Percentiles rank a stretch among this genome's conserved stretches.
phyloP scores from a whole-genome alignment of 768 basidiomycete genomes.

The Russula dissimulans region DNA sequence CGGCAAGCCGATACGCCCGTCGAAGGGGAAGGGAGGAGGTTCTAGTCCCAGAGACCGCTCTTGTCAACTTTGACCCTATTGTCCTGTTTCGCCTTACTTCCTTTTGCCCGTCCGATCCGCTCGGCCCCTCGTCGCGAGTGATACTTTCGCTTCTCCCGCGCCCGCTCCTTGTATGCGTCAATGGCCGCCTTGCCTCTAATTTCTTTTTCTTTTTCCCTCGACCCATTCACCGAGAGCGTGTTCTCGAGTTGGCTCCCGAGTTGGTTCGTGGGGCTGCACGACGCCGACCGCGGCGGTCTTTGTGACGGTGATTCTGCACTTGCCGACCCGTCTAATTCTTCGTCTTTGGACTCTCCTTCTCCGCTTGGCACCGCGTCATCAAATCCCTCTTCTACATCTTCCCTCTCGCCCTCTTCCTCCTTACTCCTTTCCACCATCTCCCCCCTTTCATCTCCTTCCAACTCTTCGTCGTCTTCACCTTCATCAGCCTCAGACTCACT shows the following conservation, averaged over 20 bases:
- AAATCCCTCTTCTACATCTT: neutral
- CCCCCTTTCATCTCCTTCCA: slow-evolving; percentile 12
- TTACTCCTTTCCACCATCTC: slow-evolving; percentile 9
- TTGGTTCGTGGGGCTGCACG: neutral
- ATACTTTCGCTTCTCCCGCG: slow-evolving; percentile 61
- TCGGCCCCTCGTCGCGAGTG: slow-evolving; percentile 65
- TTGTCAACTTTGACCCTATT: slow-evolving; percentile 42
- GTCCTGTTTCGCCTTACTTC: slow-evolving; percentile 83
- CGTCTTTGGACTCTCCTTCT: neutral
- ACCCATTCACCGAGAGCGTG: neutral
- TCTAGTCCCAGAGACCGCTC: slow-evolving; percentile 40
- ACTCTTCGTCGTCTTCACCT: slow-evolving; percentile 23
- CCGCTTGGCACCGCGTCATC: neutral
- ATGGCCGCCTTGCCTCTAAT: slow-evolving; percentile 53
- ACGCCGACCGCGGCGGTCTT: neutral
- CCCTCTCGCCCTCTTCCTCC: neutral
- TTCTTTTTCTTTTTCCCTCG: slow-evolving; percentile 1
- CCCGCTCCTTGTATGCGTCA: slow-evolving; percentile 50
- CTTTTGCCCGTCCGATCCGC: slow-evolving; percentile 57
- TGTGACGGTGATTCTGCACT: neutral
- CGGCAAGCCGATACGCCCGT: slow-evolving; percentile 13
- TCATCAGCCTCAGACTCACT: slow-evolving; percentile 25
- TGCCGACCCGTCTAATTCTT: neutral
- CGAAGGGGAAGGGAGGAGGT: neutral
- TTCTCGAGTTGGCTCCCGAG: neutral